Conservation (phyloP, 176 grass and related monocot species). For the Triticum turgidum region DNA sequence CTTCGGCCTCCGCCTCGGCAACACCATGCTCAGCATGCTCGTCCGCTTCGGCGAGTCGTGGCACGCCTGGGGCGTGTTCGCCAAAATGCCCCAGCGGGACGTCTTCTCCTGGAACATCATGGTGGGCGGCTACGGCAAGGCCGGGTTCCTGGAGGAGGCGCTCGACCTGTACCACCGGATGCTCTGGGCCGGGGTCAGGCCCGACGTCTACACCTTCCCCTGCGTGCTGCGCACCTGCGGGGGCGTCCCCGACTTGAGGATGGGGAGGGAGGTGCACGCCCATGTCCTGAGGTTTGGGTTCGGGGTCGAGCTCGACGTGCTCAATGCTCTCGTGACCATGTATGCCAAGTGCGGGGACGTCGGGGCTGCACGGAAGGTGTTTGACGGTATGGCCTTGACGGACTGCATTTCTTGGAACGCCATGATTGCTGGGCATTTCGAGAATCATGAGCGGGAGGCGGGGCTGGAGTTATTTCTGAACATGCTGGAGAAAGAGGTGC, state of each 20-base stretch:
- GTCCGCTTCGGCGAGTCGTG: constrained; percentile 59
- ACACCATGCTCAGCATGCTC: constrained; percentile 76
- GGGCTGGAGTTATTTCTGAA: constrained; percentile 67
- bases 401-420: constrained; percentile 92
- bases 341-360: constrained; percentile 75
- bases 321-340: constrained; percentile 84
- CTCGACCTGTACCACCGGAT: constrained; percentile 87
- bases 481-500: constrained; percentile 65
- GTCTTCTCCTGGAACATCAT: constrained; percentile 97
- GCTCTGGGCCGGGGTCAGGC: constrained; percentile 74
- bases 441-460: constrained; percentile 50
- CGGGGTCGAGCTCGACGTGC: constrained; percentile 53
- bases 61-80: constrained; percentile 76
- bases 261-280: constrained; percentile 76
- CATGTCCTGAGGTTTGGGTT: constrained; percentile 77
- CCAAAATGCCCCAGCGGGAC: constrained; percentile 74
- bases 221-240: constrained; percentile 78
- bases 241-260: constrained; percentile 56
- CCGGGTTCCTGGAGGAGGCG: constrained; percentile 76
- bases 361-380: constrained; percentile 58
- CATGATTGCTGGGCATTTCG: constrained; percentile 81
- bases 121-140: constrained; percentile 78
- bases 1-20: constrained; percentile 59
- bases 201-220: constrained; percentile 85
- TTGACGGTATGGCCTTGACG: constrained; percentile 58